Evolutionary conservation across 805 yeast species (phyloP).

Genomic region (Cyberlindnera bimundalis): DNA sequence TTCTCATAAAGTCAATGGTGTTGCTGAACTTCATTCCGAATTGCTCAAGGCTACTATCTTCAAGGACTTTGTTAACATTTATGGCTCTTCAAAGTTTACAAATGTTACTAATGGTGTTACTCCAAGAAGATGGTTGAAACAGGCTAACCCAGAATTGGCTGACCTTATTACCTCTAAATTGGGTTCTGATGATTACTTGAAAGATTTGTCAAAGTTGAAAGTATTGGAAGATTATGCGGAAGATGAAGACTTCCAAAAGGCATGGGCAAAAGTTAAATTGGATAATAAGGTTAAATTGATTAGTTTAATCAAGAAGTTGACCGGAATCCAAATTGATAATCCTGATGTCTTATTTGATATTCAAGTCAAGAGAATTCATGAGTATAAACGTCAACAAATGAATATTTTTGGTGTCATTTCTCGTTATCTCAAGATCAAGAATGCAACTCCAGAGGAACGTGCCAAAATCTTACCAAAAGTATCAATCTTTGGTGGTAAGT

Average conservation of each 20-base stretch:
- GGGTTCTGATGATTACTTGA: constrained; percentile 66
- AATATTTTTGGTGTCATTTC: constrained; percentile 86
- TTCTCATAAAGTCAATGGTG: constrained; percentile 92
- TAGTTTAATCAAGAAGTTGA: constrained; percentile 60
- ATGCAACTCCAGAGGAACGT: constrained; percentile 59
- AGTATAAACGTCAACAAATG: constrained; percentile 92
- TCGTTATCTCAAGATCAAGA: constrained; percentile 75
- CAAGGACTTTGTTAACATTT: constrained; percentile 81
- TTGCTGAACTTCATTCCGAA: constrained; percentile 92
- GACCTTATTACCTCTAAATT: constrained; percentile 68
- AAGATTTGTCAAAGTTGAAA: constrained; percentile 64
- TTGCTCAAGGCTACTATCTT: constrained; percentile 85
- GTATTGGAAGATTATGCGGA: constrained; percentile 62
- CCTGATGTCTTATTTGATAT: constrained; percentile 80
- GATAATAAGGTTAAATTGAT: constrained; percentile 69
- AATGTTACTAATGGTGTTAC: constrained; percentile 95
- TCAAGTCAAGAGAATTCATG: constrained; percentile 94
- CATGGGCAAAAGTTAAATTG: constrained; percentile 71
- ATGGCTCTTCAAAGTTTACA: constrained; percentile 79
- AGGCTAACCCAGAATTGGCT: constrained; percentile 83
- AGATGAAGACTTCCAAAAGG: constrained; percentile 60
- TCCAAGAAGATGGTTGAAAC: constrained; percentile 94
- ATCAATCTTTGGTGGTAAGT: constrained; percentile 86
- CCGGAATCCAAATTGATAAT: constrained; percentile 51
- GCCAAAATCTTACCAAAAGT: constrained; percentile 66